These are phyloP conservation scores for Entelexis paramagnoliae DNA, from an alignment of 1,139 yeast genomes.

Conservation along the genomic window DNA sequence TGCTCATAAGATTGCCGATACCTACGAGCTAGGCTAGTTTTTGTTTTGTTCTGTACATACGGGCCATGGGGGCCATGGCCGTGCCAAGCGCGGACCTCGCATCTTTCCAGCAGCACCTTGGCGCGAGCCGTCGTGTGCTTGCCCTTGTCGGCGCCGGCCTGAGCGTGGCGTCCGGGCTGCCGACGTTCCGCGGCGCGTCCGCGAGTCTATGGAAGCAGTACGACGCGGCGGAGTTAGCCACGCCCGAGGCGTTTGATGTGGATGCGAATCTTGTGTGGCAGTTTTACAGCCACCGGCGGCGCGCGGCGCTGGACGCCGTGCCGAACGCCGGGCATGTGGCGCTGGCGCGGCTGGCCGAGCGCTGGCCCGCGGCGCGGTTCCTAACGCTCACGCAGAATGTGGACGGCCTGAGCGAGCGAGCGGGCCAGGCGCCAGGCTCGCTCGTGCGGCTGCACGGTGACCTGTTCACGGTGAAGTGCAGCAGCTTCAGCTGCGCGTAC, in stretches of 20 bases:
- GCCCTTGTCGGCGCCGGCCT: slow-evolving; percentile 82
- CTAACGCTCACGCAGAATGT: slow-evolving; percentile 73
- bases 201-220: slow-evolving; percentile 64
- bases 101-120: slow-evolving; percentile 49
- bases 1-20: too few species aligned
- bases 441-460: slow-evolving; percentile 71
- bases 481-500: slow-evolving; percentile 62
- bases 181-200: slow-evolving; percentile 52
- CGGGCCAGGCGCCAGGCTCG: slow-evolving; percentile 45
- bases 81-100: neutral
- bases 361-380: slow-evolving; percentile 31
- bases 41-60: neutral
- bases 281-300: slow-evolving; percentile 63
- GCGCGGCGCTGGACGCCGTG: slow-evolving; percentile 49
- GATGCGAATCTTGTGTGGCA: slow-evolving; percentile 90
- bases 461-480: slow-evolving; percentile 60
- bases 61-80: too few species aligned
- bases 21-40: too few species aligned
- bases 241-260: slow-evolving; percentile 76
- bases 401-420: slow-evolving; percentile 61
- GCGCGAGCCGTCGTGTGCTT: slow-evolving; percentile 46
- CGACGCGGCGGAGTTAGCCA: slow-evolving; percentile 73
- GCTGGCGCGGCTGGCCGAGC: slow-evolving; percentile 45
- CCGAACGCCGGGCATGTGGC: slow-evolving; percentile 71
- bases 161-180: slow-evolving; percentile 65